These are phyloP conservation scores for Anthracocystis setariae DNA, from an alignment of 1,284 basidiomycete genomes.

Conservation along the genomic window DNA sequence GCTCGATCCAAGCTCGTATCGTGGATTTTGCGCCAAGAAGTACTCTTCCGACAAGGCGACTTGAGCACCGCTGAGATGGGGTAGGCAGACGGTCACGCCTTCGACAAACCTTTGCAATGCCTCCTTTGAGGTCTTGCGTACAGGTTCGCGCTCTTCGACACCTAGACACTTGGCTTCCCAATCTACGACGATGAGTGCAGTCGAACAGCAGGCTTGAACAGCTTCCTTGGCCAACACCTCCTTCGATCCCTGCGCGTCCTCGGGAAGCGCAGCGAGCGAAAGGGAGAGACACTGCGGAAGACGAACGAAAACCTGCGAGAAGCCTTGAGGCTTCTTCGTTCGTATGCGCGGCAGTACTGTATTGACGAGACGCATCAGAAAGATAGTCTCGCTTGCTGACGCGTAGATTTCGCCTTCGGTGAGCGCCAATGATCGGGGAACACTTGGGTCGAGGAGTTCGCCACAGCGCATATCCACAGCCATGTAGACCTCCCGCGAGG, in stretches of 20 bases:
- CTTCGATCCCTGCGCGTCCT: neutral
- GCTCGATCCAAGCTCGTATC: conserved; percentile 17
- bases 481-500: conserved; percentile 58
- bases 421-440: conserved; percentile 2
- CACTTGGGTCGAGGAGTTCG: conserved; percentile 25
- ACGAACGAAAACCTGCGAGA: conserved; percentile 47
- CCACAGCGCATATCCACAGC: conserved; percentile 54
- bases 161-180: conserved; percentile 40
- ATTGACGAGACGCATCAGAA: conserved; percentile 38
- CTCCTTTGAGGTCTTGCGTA: conserved; percentile 30
- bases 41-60: conserved; percentile 29
- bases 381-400: conserved; percentile 26
- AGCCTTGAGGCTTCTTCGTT: conserved; percentile 55
- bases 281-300: conserved; percentile 43
- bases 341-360: conserved; percentile 52
- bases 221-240: conserved; percentile 22
- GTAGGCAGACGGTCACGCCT: conserved; percentile 38
- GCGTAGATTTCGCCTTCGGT: conserved; percentile 14
- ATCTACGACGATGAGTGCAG: conserved; percentile 33
- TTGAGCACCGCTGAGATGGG: conserved; percentile 26
- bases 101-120: conserved; percentile 32
- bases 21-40: conserved; percentile 23
- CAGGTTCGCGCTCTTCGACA: conserved; percentile 17
- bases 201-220: conserved; percentile 33
- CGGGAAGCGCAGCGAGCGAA: conserved; percentile 18